Evolutionary conservation across 176 grass and related monocot genomes (phyloP).

Genomic region (Musa acuminata): DNA sequence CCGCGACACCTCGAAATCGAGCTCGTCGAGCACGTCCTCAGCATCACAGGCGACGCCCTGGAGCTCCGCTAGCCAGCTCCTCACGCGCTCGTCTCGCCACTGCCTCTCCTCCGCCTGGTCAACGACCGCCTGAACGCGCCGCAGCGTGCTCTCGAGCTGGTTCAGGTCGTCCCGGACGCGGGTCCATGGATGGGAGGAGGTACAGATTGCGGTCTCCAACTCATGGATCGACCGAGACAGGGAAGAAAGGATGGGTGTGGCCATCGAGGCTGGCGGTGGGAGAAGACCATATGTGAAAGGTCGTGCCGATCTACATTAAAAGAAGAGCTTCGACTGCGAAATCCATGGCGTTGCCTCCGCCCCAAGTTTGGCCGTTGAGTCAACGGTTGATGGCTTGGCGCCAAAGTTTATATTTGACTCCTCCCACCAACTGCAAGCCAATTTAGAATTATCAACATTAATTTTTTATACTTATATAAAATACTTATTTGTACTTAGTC

Average conservation of each 20-base stretch:
- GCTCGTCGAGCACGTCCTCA: neutral
- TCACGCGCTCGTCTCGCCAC: neutral
- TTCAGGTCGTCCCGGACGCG: neutral
- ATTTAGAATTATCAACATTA: too few species aligned
- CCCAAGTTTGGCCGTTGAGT: too few species aligned
- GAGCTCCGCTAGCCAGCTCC: neutral
- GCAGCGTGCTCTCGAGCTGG: neutral
- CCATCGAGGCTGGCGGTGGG: neutral
- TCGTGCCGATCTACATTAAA: too few species aligned
- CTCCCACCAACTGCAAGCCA: too few species aligned
- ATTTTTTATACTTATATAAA: too few species aligned
- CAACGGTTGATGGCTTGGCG: too few species aligned
- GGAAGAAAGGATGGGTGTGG: neutral
- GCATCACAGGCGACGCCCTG: neutral
- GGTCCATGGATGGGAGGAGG: neutral
- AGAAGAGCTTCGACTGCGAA: too few species aligned
- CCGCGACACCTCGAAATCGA: neutral
- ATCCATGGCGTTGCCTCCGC: too few species aligned
- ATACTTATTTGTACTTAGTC: too few species aligned
- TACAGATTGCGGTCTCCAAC: neutral
- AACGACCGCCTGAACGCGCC: neutral
- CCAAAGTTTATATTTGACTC: too few species aligned
- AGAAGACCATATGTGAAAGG: too few species aligned
- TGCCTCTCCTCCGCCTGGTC: slow-evolving; percentile 1
- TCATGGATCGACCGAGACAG: neutral